Conservation (phyloP, 73 alveolate species). For the Paramecium caudatum region DNA sequence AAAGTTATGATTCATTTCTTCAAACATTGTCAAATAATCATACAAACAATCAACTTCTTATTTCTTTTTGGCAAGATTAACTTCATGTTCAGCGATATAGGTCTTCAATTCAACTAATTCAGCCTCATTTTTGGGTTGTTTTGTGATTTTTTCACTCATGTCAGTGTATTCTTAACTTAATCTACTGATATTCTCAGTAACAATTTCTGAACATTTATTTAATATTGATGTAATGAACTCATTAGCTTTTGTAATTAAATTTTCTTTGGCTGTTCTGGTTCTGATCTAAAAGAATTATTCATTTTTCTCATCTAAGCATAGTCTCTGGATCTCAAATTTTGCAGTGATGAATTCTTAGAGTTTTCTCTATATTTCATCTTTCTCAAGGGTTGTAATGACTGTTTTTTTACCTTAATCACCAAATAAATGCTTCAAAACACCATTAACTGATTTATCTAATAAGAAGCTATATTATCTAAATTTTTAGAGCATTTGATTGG, state of each 20-base stretch:
- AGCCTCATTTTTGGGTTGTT: conserved; percentile 70
- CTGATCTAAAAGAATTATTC: conserved; percentile 72
- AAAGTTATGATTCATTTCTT: conserved; percentile 13
- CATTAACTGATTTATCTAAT: conserved; percentile 59
- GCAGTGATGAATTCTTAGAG: conserved; percentile 65
- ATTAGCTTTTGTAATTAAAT: conserved; percentile 67
- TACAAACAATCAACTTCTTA: conserved; percentile 61
- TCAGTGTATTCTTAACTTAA: conserved; percentile 46
- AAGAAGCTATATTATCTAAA: conserved; percentile 67
- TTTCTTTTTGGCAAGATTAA: conserved; percentile 71
- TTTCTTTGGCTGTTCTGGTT: conserved; percentile 66
- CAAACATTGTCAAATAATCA: conserved; percentile 69
- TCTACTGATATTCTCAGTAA: background rate
- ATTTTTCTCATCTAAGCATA: conserved; percentile 72
- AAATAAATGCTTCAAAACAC: conserved; percentile 48
- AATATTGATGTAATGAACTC: conserved; percentile 57
- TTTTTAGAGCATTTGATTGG: conserved; percentile 52
- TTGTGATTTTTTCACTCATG: conserved; percentile 63
- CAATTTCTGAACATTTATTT: conserved; percentile 39
- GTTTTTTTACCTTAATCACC: conserved; percentile 60
- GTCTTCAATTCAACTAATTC: conserved; percentile 73
- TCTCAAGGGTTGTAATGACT: conserved; percentile 45
- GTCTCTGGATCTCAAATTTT: conserved; percentile 53
- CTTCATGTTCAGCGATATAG: conserved; percentile 72
- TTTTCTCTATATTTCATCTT: conserved; percentile 53